Evolutionary conservation across 495 filamentous ascomycete species (phyloP).

Genomic region (Xylaria nigripes): DNA sequence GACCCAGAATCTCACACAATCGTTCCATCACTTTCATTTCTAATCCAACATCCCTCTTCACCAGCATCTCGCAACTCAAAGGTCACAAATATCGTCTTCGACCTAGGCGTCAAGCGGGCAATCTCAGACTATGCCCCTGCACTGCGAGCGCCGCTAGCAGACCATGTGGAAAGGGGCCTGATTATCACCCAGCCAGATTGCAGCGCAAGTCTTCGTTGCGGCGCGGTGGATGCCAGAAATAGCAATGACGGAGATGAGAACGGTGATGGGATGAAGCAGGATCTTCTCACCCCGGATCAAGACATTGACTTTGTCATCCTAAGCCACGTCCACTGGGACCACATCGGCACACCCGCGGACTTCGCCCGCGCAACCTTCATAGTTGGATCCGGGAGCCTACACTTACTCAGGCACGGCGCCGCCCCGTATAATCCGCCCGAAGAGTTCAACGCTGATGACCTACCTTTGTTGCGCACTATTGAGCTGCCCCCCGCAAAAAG

Average conservation of each 20-base stretch:
- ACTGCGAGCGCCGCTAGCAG: constrained; percentile 32
- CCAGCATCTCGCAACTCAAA: constrained; percentile 1
- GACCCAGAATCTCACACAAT: constrained; percentile 22
- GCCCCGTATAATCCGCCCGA: constrained; percentile 22
- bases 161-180: constrained; percentile 24
- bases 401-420: constrained; percentile 28
- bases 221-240: neutral
- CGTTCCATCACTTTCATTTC: constrained; percentile 34
- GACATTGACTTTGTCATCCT: constrained; percentile 40
- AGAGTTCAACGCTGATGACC: constrained; percentile 25
- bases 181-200: constrained; percentile 31
- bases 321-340: constrained; percentile 48
- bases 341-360: constrained; percentile 40
- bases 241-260: too few species aligned
- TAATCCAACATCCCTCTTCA: constrained; percentile 23
- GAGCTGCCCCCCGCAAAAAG: constrained; percentile 21
- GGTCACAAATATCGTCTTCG: constrained; percentile 37
- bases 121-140: constrained; percentile 29
- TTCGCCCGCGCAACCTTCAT: constrained; percentile 37
- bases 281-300: constrained; percentile 13
- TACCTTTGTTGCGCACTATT: constrained; percentile 18
- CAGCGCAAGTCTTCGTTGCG: constrained; percentile 24
- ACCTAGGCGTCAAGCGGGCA: constrained; percentile 41
- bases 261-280: neutral
- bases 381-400: constrained; percentile 38